Base-by-base conservation (phyloP, 768 basidiomycete species). In the Crucibulum laeve region DNA sequence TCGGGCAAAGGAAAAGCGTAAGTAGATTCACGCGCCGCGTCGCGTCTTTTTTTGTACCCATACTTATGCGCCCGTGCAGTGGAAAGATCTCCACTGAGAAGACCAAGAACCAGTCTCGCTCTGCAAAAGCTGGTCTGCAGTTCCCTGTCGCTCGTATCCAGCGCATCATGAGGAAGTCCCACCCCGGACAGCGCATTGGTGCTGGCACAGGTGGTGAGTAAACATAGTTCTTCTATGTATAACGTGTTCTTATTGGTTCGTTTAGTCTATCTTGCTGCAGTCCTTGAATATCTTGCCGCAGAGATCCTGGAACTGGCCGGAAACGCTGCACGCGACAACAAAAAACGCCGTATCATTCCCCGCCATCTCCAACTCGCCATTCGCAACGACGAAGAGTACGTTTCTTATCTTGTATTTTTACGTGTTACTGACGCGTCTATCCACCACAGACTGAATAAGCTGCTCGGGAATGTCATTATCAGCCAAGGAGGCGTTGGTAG, bases 271-370 rank as follows among this genome's bases (percentile, higher is more conserved):
- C 78, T 90, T 45, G 82, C 88, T 45, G 87, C 87, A 40, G 89
- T 91, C 43, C 75, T 92, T 21, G 91, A 92, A 64, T 92, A 93
- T 62, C 76, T 93, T 26, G 77, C 82, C 4, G 91, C 90, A 22
- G 91, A 93, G 64, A 82, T 93, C 56, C 77, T 91, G 41, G 90
- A 92, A 63, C 71, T 91, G 35, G 87, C 90, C 42, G 90, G 90
- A 4, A 82, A 80, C 54, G 79, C 81, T 25, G 86, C 87, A 38
- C 77, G 82, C 47, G 85, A 89, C 58, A 82, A 87, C 71, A 85
- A 87, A 70, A 88, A 87, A 72, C 75, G 77, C 49, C 80, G 87
- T 68, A 91, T 91, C 52, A 80, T 84, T 15, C 90, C 90, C 67
- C 80, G 89, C 45, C 84, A 90, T 68, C 60, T 91, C 38, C 83